Evolutionary conservation across 495 filamentous ascomycete genomes (phyloP), one percentile per base, ranked within the genome.

Genomic region (Penicillium samsonianum): DNA sequence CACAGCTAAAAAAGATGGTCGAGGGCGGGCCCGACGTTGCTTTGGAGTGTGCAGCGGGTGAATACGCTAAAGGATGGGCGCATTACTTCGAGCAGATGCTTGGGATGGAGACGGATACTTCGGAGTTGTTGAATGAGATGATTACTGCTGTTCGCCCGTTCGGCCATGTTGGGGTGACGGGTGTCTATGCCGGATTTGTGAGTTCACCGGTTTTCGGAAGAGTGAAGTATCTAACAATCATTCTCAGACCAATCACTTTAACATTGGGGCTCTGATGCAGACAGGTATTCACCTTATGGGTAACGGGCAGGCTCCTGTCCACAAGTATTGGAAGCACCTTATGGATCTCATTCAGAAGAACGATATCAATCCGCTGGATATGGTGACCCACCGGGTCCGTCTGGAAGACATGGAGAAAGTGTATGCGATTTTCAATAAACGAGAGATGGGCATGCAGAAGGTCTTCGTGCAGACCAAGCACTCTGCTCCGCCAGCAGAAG

Each of bases 121-220:
- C 84, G 43, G 92, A 96, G 73, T 86, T 94, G 45, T 41, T 96
- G 55, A 96, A 96, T 64, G 90, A 96, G 75, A 90, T 91, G 85
- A 83, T 96, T 40, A 86, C 85, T 38, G 80, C 86, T 12, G 89
- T 92, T 10, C 78, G 86, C 40, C 88, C 85, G 49, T 95, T 84
- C 67, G 90, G 92, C 12, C 79, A 87, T 0, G 83, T 84, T 52
- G 89, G 90, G 17, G 76, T 96, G 50, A 96, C 90, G 0, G 91
- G 89, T 35, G 84, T 92, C 45, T 93, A 93, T 69, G 88, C 88
- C 42, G 90, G 89, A 49, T 93, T 84, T 72, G 87, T 92, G 69
- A 73, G 87, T 79, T 19, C 31, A 7, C 4, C 37, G 26, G 11
- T 31, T 33, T 31, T 20, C 28, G 16, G 48, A 41, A 47, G 53